These are phyloP conservation scores for Penicillium olsonii DNA, from an alignment of 2,329 filamentous ascomycete genomes.

Conservation along the genomic window DNA sequence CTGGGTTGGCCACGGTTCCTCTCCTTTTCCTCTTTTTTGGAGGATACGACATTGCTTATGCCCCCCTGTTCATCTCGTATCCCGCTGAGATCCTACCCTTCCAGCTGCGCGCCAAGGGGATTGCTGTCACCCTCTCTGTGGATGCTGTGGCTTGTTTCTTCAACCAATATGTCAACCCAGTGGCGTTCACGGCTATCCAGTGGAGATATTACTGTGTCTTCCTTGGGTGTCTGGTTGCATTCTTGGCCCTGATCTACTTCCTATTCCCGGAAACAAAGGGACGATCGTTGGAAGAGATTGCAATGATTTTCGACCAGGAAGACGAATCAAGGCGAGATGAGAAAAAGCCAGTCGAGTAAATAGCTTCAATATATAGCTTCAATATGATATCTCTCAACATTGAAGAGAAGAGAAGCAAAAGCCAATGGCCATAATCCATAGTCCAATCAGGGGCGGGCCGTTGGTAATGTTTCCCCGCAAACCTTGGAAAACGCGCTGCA, in stretches of 20 bases:
- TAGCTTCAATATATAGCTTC: not conserved
- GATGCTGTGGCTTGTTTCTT: slow-evolving; percentile 36
- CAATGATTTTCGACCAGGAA: slow-evolving; percentile 21
- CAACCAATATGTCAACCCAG: slow-evolving; percentile 47
- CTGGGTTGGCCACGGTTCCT: slow-evolving; percentile 35
- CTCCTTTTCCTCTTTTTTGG: slow-evolving; percentile 38
- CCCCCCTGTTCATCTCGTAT: slow-evolving; percentile 31
- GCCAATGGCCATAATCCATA: not conserved
- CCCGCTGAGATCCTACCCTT: slow-evolving; percentile 38
- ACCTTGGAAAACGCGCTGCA: slow-evolving; percentile 5
- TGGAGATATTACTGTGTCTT: slow-evolving; percentile 49
- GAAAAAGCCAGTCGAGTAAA: not conserved
- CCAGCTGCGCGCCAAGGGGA: slow-evolving; percentile 38
- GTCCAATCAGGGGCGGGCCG: not conserved
- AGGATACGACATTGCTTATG: slow-evolving; percentile 33
- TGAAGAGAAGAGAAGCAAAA: not conserved
- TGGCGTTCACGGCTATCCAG: slow-evolving; percentile 39
- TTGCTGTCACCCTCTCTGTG: slow-evolving; percentile 29
- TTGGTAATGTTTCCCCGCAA: not conserved
- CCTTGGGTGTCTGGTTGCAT: slow-evolving; percentile 35
- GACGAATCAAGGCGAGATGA: not conserved
- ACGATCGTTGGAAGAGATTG: slow-evolving; percentile 25
- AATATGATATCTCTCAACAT: no score
- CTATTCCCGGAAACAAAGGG: slow-evolving; percentile 35
- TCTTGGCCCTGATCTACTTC: slow-evolving; percentile 41